Evolutionary conservation across 176 grass and related monocot species (phyloP).

Genomic region (Aegilops longissima): DNA sequence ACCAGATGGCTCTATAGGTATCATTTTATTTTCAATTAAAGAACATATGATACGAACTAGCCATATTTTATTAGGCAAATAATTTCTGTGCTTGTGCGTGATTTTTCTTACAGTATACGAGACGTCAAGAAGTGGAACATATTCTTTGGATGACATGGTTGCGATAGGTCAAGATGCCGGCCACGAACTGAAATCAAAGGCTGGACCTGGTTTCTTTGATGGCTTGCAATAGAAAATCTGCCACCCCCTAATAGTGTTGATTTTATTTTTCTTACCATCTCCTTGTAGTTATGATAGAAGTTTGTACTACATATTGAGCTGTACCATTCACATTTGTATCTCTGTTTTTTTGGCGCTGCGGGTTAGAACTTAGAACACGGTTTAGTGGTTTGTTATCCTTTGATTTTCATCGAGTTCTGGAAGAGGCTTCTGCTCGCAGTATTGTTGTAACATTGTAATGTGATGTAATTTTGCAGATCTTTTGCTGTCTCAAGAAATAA

Average conservation of each 20-base stretch:
- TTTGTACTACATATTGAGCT: conserved; percentile 29
- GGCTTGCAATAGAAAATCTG: conserved; percentile 45
- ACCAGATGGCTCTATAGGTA: conserved; percentile 85
- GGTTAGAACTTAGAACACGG: conserved; percentile 25
- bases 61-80: background rate
- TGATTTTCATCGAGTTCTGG: conserved; percentile 1
- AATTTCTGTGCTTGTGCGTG: background rate
- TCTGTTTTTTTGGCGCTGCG: conserved; percentile 20
- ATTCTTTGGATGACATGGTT: conserved; percentile 77
- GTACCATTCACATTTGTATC: conserved; percentile 22
- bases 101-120: conserved; percentile 61
- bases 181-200: conserved; percentile 76
- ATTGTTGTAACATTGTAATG: conserved; percentile 39
- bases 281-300: conserved; percentile 23
- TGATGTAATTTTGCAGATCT: conserved; percentile 30
- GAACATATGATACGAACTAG: background rate
- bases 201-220: conserved; percentile 81
- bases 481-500: conserved; percentile 24
- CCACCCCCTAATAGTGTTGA: background rate
- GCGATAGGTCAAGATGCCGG: conserved; percentile 92
- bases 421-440: background rate
- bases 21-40: background rate
- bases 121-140: conserved; percentile 75
- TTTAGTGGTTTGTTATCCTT: conserved; percentile 23
- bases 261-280: conserved; percentile 14